Percentiles rank a stretch among this genome's conserved stretches.
These are phyloP conservation scores for Pythium dissimile DNA, from an alignment of 352 stramenopile species.

Conservation along the genomic window DNA sequence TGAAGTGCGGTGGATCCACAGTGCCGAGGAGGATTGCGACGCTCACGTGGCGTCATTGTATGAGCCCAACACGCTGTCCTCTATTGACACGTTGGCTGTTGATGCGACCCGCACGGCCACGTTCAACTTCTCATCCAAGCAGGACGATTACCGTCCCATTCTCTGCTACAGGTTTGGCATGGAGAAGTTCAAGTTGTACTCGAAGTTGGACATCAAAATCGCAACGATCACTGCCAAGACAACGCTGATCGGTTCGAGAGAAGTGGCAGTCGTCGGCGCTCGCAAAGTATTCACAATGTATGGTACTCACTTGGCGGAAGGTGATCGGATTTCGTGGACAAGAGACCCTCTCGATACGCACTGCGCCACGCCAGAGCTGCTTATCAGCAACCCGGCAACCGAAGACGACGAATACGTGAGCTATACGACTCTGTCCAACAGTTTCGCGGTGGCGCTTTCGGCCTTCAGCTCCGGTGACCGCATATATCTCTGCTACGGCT, in stretches of 20 bases:
- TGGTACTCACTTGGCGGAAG: constrained; percentile 39
- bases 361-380: constrained; percentile 37
- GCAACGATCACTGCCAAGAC: constrained; percentile 43
- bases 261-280: constrained; percentile 43
- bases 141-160: constrained; percentile 47
- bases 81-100: constrained; percentile 39
- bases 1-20: constrained; percentile 51
- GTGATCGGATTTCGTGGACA: constrained; percentile 57
- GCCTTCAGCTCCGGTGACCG: constrained; percentile 48
- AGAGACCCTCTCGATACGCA: constrained; percentile 14
- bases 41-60: constrained; percentile 40
- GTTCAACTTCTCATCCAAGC: constrained; percentile 50
- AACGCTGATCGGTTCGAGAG: constrained; percentile 31
- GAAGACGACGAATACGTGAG: constrained; percentile 48
- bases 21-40: constrained; percentile 50
- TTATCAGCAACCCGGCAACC: constrained; percentile 26
- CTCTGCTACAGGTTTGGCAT: constrained; percentile 67
- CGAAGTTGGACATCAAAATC: constrained; percentile 42
- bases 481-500: constrained; percentile 65
- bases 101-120: constrained; percentile 22
- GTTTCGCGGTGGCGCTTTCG: constrained; percentile 37
- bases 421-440: constrained; percentile 26
- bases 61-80: constrained; percentile 17
- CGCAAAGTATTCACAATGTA: constrained; percentile 46
- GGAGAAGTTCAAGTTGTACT: constrained; percentile 58